Conservation (phyloP, 2,329 filamentous ascomycete genomes). For the Cephalotrichum gorgonifer region DNA sequence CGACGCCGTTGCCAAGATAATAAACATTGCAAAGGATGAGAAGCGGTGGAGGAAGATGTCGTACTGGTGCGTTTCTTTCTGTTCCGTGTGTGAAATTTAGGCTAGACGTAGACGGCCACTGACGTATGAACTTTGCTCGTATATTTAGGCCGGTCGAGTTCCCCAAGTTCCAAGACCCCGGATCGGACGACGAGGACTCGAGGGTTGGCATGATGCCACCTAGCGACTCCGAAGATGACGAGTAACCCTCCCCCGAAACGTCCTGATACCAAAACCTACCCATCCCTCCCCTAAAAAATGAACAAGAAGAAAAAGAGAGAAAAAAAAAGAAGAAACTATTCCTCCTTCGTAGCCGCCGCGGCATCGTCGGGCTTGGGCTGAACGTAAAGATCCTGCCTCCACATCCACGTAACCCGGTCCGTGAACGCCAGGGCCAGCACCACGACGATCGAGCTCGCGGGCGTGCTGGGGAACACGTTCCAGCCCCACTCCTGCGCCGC, state of each 20-base stretch:
- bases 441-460: conserved; percentile 46
- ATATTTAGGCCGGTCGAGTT: conserved; percentile 66
- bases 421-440: conserved; percentile 61
- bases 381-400: not conserved
- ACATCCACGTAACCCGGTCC: conserved; percentile 15
- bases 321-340: conserved; percentile 8
- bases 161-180: conserved; percentile 25
- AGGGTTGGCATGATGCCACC: conserved; percentile 79
- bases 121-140: not conserved
- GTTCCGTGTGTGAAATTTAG: not conserved
- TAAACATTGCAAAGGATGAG: conserved; percentile 87
- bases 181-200: conserved; percentile 57
- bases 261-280: no score
- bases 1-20: conserved; percentile 69
- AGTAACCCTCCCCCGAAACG: conserved; percentile 5
- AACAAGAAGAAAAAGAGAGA: conserved; percentile 2
- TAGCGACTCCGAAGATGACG: conserved; percentile 64
- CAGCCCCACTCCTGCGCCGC: conserved; percentile 80
- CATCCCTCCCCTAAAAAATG: no score
- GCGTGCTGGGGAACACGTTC: conserved; percentile 82
- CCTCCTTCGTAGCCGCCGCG: conserved; percentile 15
- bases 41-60: conserved; percentile 80
- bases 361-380: conserved; percentile 13
- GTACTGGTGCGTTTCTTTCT: conserved; percentile 61
- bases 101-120: no score